phyloP scores from a whole-genome alignment of 345 rosid species.

The Odontarrhena argentea region DNA sequence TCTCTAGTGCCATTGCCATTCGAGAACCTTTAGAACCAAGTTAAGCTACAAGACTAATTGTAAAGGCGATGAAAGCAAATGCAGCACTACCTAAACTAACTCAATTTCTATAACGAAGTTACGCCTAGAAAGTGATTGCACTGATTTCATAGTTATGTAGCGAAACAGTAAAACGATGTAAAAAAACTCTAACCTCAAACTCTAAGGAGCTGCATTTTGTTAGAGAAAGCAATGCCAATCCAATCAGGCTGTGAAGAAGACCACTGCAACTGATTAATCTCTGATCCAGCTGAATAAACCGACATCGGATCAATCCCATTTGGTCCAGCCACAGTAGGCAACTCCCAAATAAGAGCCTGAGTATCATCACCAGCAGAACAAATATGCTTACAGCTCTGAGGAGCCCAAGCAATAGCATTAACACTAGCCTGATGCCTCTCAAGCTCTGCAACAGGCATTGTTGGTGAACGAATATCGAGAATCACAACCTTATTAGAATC shows the following conservation, averaged over 20 bases:
- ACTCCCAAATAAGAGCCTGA: constrained; percentile 87
- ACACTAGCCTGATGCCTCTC: constrained; percentile 73
- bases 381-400: constrained; percentile 73
- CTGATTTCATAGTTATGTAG: not conserved
- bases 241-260: constrained; percentile 81
- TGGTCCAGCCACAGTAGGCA: constrained; percentile 91
- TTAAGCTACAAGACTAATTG: not conserved
- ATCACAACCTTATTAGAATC: constrained; percentile 81
- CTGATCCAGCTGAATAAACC: constrained; percentile 77
- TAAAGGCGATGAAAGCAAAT: not conserved
- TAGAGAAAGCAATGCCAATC: constrained; percentile 83
- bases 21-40: constrained; percentile 14
- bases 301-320: constrained; percentile 93
- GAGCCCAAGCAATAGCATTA: constrained; percentile 83
- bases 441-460: constrained; percentile 74
- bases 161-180: not conserved
- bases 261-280: constrained; percentile 96
- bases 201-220: constrained; percentile 88
- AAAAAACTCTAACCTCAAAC: constrained; percentile 55
- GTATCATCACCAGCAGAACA: constrained; percentile 91
- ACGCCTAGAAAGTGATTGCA: not conserved
- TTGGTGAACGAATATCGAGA: constrained; percentile 70
- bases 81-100: not conserved
- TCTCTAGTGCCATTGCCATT: not conserved
- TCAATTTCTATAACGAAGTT: not conserved